Evolutionary conservation across 2,329 filamentous ascomycete genomes (phyloP).

Genomic region (Pestalotiopsis sp.): DNA sequence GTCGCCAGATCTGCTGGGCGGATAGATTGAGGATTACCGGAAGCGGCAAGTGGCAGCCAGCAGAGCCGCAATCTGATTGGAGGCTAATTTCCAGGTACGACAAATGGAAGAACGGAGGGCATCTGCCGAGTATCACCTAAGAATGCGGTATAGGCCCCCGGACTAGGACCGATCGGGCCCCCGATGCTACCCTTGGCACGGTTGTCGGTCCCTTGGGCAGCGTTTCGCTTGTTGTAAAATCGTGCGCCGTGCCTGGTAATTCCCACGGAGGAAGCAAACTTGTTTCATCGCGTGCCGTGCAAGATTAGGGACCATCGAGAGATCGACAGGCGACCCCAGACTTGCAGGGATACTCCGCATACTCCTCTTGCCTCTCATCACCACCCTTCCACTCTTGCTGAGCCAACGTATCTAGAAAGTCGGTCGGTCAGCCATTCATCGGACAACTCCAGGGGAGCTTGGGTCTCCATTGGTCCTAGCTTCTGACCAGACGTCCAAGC

Average conservation of each 20-base stretch:
- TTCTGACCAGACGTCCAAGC: background rate
- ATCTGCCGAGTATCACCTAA: conserved; percentile 23
- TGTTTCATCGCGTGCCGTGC: conserved; percentile 2
- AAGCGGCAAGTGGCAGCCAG: conserved; percentile 13
- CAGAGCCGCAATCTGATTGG: conserved; percentile 19
- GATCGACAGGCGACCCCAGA: conserved; percentile 10
- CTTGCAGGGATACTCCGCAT: conserved; percentile 28
- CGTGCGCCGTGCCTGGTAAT: conserved; percentile 6
- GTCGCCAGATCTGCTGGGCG: conserved; percentile 11
- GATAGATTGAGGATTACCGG: conserved; percentile 16
- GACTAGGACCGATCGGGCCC: background rate
- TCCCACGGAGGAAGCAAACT: background rate
- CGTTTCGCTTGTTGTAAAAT: background rate
- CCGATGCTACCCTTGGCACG: background rate
- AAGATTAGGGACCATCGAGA: background rate
- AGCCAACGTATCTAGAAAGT: background rate
- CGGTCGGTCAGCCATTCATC: background rate
- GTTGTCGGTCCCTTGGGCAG: conserved; percentile 1
- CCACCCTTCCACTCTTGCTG: background rate
- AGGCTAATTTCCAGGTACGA: conserved; percentile 24
- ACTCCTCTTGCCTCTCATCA: background rate
- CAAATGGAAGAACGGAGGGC: conserved; percentile 22
- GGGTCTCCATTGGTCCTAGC: background rate
- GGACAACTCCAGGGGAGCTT: background rate
- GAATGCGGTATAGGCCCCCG: conserved; percentile 11